phyloP scores from a whole-genome alignment of 2,329 filamentous ascomycete species.

The Colletotrichum camelliae region DNA sequence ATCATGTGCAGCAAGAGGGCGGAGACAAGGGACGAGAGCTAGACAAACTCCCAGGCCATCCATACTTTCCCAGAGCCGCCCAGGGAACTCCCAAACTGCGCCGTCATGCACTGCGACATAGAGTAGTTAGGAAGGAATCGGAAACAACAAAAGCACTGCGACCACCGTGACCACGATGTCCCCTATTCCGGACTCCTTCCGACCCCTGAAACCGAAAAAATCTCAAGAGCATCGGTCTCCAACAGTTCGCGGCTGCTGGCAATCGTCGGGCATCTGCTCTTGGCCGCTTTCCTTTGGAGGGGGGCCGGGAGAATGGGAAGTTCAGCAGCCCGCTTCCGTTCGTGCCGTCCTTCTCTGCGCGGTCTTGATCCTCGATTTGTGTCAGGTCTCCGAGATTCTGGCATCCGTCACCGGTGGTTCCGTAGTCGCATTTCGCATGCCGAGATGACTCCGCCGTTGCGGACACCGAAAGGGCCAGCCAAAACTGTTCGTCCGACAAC shows the following conservation, averaged over 20 bases:
- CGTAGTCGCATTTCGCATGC: not conserved
- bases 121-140: too few relatives aligned
- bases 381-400: not conserved
- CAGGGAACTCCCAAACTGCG: not conserved
- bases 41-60: not conserved
- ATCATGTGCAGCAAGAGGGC: not conserved
- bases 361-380: not conserved
- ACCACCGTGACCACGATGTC: not conserved
- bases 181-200: conserved; percentile 10
- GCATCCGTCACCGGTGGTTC: not conserved
- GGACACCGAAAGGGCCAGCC: not conserved
- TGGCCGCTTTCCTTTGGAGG: not conserved
- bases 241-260: not conserved
- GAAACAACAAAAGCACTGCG: too few relatives aligned
- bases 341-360: not conserved
- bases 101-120: conserved; percentile 1
- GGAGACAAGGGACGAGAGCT: not conserved
- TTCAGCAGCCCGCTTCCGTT: conserved; percentile 1
- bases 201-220: conserved; percentile 13
- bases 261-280: not conserved
- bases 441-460: not conserved
- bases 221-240: not conserved
- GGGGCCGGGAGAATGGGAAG: not conserved
- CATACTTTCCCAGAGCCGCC: not conserved
- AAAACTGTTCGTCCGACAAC: not conserved